Percentiles rank a stretch among this genome's conserved stretches.
Conservation (phyloP, 2,329 filamentous ascomycete species). For the Tympanopsis confertula region DNA sequence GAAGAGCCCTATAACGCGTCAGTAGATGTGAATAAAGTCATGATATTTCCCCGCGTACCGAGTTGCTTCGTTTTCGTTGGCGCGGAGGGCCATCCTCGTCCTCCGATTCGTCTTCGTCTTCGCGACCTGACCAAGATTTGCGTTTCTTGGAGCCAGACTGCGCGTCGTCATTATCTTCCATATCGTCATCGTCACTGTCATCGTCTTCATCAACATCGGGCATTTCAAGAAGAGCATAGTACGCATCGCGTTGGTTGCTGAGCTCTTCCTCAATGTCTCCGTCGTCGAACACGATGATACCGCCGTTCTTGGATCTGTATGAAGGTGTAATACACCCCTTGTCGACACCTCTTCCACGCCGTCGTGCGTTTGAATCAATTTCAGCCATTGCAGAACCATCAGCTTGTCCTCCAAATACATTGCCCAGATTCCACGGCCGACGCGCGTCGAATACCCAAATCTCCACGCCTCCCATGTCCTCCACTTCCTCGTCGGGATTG, state of each 20-base stretch:
- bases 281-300: constrained; percentile 93
- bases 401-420: constrained; percentile 73
- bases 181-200: constrained; percentile 36
- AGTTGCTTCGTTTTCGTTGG: constrained; percentile 79
- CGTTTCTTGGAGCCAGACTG: constrained; percentile 52
- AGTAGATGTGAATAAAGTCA: constrained; percentile 3
- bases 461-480: constrained; percentile 70
- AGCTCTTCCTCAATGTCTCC: constrained; percentile 68
- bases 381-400: constrained; percentile 36
- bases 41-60: constrained; percentile 37
- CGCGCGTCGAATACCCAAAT: constrained; percentile 90
- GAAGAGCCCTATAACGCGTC: constrained; percentile 17
- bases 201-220: constrained; percentile 64
- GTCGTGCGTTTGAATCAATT: constrained; percentile 38
- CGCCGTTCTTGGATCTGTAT: constrained; percentile 72
- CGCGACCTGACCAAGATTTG: constrained; percentile 65
- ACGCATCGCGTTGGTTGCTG: constrained; percentile 74
- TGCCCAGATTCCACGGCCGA: constrained; percentile 86
- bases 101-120: constrained; percentile 53
- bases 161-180: constrained; percentile 36
- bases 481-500: constrained; percentile 53
- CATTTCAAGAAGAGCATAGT: constrained; percentile 83
- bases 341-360: constrained; percentile 60
- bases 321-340: constrained; percentile 62
- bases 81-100: constrained; percentile 66